Conservation (phyloP, 2,329 filamentous ascomycete species). For the Rhexocercosporidium sp. region DNA sequence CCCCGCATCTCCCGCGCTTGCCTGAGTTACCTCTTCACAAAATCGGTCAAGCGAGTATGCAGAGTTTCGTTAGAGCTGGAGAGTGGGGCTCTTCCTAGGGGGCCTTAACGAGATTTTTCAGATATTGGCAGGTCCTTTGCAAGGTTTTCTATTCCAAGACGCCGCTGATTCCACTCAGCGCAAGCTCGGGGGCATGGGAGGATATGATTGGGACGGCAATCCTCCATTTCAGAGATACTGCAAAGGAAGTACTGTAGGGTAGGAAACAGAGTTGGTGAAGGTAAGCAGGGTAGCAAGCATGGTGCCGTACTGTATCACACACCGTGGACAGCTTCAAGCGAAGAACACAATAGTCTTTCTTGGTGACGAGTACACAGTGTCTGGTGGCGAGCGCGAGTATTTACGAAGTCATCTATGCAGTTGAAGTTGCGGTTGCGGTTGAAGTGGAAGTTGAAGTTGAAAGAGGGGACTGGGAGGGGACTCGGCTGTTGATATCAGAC, state of each 20-base stretch:
- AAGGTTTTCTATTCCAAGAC: constrained; percentile 8
- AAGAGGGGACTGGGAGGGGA: not conserved
- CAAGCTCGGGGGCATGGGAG: not conserved
- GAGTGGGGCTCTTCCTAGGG: constrained; percentile 8
- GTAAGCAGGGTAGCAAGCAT: not conserved
- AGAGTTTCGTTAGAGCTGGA: constrained; percentile 10
- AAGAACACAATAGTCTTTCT: no score
- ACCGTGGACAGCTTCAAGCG: not conserved
- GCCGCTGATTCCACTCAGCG: not conserved
- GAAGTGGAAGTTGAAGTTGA: no score
- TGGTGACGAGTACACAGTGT: no score
- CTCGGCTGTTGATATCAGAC: not conserved
- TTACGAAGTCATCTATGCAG: no score
- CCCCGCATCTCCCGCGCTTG: constrained; percentile 9
- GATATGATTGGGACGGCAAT: not conserved
- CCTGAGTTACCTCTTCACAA: not conserved
- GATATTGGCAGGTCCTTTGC: constrained; percentile 10
- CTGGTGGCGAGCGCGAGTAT: no score
- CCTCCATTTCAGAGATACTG: not conserved
- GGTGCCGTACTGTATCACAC: not conserved
- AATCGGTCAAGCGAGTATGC: constrained; percentile 8
- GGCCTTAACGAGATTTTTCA: constrained; percentile 4
- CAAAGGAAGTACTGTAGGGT: not conserved
- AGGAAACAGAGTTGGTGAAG: not conserved
- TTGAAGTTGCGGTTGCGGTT: no score